Percentiles rank a stretch among this genome's conserved stretches.
phyloP scores from a whole-genome alignment of 768 basidiomycete genomes.

The Candolleomyces efflorescens region DNA sequence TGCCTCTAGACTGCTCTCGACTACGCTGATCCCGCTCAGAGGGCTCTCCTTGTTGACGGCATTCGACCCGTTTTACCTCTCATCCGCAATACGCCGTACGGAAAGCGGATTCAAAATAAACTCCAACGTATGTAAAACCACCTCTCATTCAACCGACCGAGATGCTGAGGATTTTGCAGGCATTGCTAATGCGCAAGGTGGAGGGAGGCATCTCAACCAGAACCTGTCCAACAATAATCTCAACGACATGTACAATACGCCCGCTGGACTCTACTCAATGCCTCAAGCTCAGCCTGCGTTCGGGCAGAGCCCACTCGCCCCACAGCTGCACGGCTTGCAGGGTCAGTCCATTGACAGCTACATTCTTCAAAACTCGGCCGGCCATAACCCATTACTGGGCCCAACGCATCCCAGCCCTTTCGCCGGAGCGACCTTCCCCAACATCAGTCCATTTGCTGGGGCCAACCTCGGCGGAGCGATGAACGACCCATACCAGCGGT shows the following conservation, averaged over 20 bases:
- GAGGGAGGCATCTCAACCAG: constrained; percentile 55
- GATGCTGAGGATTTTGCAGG: constrained; percentile 36
- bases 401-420: constrained; percentile 58
- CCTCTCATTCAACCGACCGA: constrained; percentile 46
- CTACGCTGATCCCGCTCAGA: constrained; percentile 93
- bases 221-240: constrained; percentile 52
- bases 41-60: constrained; percentile 89
- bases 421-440: constrained; percentile 49
- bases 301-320: constrained; percentile 50
- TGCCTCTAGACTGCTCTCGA: constrained; percentile 84
- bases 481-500: constrained; percentile 74
- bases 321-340: constrained; percentile 58
- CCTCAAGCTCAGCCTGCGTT: constrained; percentile 51
- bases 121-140: constrained; percentile 77
- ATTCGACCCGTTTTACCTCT: constrained; percentile 98
- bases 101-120: constrained; percentile 99
- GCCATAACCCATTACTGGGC: constrained; percentile 59
- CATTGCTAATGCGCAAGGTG: constrained; percentile 39
- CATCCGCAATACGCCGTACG: constrained; percentile 98
- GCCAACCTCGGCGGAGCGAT: constrained; percentile 49
- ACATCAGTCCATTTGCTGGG: constrained; percentile 48
- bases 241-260: constrained; percentile 61
- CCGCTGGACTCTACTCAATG: constrained; percentile 59
- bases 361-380: constrained; percentile 69
- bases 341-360: constrained; percentile 78